Base-by-base conservation (phyloP, 2,329 filamentous ascomycete species). In the Colletotrichum sp. region DNA sequence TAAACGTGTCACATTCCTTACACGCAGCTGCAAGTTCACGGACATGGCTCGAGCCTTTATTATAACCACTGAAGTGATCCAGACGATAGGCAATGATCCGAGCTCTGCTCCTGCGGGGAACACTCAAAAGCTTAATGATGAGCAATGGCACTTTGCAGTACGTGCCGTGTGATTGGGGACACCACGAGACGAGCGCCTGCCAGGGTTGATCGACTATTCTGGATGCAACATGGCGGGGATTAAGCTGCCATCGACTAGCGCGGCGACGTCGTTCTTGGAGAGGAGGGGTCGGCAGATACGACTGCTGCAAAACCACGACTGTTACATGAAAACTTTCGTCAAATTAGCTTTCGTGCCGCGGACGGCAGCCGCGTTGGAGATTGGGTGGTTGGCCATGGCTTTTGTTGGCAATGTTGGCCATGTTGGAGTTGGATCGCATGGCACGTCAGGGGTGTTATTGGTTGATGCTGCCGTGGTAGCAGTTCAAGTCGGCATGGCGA, bases 261-360 rank as follows among this genome's bases (percentile, higher is more conserved):
- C 60, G 21, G 26, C 70, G 28, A 62, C 57, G 49, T 39, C 49
- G 24, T 16, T 7, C 60, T 21, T 28, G 59, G 59, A 65, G 21
- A 36, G 21, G 62, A 62, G 13, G 70, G 36, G 65, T 60, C 69
- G 63, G 73, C 59, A 66, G 65, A 74, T 44, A 65, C 59, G 30
- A 55, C 57, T 65, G 6, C 74, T 62, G 34, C 64, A 73, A 76
- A 76, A 76, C 74, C 64, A 26, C 59, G 44, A 66, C 28, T 39
- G 74, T 76, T 69, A 65, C 74, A 76, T 26, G 44, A 32, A 52
- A 76, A 76, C 71, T 21, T 64, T 76, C 49, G 21, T 60, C 16
- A 21, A 30, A 52, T 65, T 52, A 74, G 28, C 36, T 73, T 76
- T 64, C 26, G 16, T 26, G 21, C 32, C 13, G 24, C 15, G 57